Conservation (phyloP, 768 basidiomycete genomes). For the Russula griseocarnosa region DNA sequence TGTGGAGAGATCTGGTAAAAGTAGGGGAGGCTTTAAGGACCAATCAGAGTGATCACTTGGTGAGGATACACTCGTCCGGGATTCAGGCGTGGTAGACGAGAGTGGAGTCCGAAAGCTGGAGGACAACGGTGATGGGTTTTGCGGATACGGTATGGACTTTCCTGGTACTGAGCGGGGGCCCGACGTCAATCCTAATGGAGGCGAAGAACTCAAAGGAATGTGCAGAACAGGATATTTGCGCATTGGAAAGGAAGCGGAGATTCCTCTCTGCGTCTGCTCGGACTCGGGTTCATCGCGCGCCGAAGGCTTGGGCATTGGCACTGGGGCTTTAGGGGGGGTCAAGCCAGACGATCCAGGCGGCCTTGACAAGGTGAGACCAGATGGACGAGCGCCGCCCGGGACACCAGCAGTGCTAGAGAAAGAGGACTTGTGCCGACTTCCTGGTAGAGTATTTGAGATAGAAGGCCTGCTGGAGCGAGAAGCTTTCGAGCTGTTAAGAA, state of each 20-base stretch:
- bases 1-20: background rate
- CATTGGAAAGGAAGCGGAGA: background rate
- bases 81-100: slow-evolving; percentile 8
- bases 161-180: background rate
- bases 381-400: background rate
- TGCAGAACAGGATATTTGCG: background rate
- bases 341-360: background rate
- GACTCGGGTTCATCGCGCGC: background rate
- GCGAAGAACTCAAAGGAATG: slow-evolving; percentile 23
- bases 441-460: background rate
- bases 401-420: background rate
- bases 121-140: slow-evolving; percentile 5
- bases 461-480: background rate
- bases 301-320: background rate
- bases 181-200: slow-evolving; percentile 2
- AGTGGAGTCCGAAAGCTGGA: background rate
- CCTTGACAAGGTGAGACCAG: slow-evolving; percentile 7
- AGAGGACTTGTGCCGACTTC: background rate
- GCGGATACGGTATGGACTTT: slow-evolving; percentile 10
- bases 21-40: background rate
- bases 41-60: background rate
- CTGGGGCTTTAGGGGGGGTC: slow-evolving; percentile 7
- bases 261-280: background rate
- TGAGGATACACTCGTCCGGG: background rate
- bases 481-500: no score